Evolutionary conservation across 2,329 filamentous ascomycete genomes (phyloP).

Genomic region (Aspergillus thermomutatus): DNA sequence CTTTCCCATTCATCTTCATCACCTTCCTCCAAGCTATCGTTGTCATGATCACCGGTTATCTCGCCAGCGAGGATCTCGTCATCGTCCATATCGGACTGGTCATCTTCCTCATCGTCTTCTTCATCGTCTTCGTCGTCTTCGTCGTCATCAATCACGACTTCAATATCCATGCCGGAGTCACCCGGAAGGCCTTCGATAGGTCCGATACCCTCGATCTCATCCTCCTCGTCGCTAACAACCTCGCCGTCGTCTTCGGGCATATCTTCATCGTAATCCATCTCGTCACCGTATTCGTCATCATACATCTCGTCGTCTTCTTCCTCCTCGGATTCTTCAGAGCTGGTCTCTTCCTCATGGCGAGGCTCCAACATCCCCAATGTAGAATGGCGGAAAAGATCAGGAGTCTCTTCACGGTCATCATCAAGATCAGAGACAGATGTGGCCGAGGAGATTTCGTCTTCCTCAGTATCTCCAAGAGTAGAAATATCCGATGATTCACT

Average conservation of each 20-base stretch:
- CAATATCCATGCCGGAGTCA: slow-evolving; percentile 66
- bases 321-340: slow-evolving; percentile 63
- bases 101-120: slow-evolving; percentile 59
- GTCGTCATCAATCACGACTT: slow-evolving; percentile 81
- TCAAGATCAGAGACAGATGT: slow-evolving; percentile 87
- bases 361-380: slow-evolving; percentile 92
- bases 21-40: slow-evolving; percentile 46
- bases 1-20: slow-evolving; percentile 51
- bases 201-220: slow-evolving; percentile 78
- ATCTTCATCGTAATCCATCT: slow-evolving; percentile 90
- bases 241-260: slow-evolving; percentile 76
- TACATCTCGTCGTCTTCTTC: slow-evolving; percentile 93
- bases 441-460: slow-evolving; percentile 82
- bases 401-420: slow-evolving; percentile 87
- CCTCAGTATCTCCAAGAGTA: slow-evolving; percentile 65
- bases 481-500: slow-evolving; percentile 77
- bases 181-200: slow-evolving; percentile 62
- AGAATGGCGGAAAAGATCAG: slow-evolving; percentile 94
- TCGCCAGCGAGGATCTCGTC: slow-evolving; percentile 52
- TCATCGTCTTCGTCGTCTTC: slow-evolving; percentile 64
- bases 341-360: slow-evolving; percentile 75
- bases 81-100: slow-evolving; percentile 59
- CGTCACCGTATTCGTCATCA: slow-evolving; percentile 80
- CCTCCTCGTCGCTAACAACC: slow-evolving; percentile 84
- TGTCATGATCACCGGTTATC: slow-evolving; percentile 55